These are phyloP conservation scores for Gardenia jasminoides DNA, from an alignment of 257 asterid genomes.

Conservation along the genomic window DNA sequence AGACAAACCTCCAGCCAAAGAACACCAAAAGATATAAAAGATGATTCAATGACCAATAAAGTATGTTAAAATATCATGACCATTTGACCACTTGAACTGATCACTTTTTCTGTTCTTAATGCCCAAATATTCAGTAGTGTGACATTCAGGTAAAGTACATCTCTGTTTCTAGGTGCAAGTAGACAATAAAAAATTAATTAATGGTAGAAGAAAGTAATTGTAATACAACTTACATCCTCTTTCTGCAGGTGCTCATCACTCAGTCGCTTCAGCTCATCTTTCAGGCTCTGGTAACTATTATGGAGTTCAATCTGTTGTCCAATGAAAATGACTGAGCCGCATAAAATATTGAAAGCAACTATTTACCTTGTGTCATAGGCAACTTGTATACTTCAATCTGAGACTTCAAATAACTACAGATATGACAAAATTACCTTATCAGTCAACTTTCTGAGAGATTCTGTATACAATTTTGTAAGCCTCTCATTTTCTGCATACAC, in stretches of 20 bases:
- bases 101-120: background rate
- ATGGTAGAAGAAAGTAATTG: background rate
- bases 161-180: background rate
- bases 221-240: slow-evolving; percentile 32
- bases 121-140: background rate
- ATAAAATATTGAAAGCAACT: background rate
- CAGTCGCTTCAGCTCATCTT: slow-evolving; percentile 35
- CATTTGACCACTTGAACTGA: background rate
- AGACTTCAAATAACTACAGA: background rate
- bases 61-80: background rate
- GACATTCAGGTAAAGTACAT: background rate
- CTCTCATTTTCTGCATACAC: slow-evolving; percentile 36
- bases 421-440: slow-evolving; percentile 23
- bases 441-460: slow-evolving; percentile 25
- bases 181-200: background rate
- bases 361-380: background rate
- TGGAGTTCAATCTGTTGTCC: slow-evolving; percentile 32
- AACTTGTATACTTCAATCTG: background rate
- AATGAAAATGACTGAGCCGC: background rate
- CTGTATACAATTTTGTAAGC: slow-evolving; percentile 27
- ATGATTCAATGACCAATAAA: background rate
- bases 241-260: slow-evolving; percentile 23
- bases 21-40: background rate
- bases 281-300: slow-evolving; percentile 32
- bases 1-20: background rate